Evolutionary conservation across 352 stramenopile genomes (phyloP).

Genomic region (Pythium aphanidermatum): DNA sequence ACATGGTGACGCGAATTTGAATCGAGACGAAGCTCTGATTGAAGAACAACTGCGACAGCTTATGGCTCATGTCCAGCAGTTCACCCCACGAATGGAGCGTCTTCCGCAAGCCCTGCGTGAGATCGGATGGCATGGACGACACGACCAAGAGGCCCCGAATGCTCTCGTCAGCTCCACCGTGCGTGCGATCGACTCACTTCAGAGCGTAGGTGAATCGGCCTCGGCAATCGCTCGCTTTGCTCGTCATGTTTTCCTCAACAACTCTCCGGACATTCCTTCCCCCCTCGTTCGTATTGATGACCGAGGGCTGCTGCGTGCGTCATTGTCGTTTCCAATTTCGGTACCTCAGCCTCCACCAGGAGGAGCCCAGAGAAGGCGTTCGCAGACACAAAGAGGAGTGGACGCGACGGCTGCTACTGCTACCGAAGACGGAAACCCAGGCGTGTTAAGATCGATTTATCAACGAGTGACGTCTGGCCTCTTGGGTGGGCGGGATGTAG

Average conservation of each 20-base stretch:
- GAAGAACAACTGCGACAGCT: constrained; percentile 9
- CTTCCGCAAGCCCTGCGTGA: constrained; percentile 13
- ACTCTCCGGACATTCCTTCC: constrained; percentile 15
- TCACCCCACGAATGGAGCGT: constrained; percentile 14
- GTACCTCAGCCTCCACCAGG: constrained; percentile 2
- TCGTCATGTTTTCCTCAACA: constrained; percentile 20
- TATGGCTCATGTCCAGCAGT: constrained; percentile 7
- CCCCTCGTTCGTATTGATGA: constrained; percentile 17
- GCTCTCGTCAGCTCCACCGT: constrained; percentile 18
- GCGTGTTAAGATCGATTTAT: constrained; percentile 18
- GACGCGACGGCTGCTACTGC: not conserved
- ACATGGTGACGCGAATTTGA: not conserved
- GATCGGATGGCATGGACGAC: constrained; percentile 14
- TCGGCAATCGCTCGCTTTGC: constrained; percentile 17
- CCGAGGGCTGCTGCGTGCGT: constrained; percentile 13
- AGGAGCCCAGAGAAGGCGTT: constrained; percentile 7
- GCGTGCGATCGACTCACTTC: constrained; percentile 18
- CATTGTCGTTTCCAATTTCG: constrained; percentile 18
- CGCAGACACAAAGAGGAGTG: constrained; percentile 1
- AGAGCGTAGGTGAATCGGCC: constrained; percentile 17
- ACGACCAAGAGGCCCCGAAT: constrained; percentile 15
- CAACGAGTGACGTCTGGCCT: constrained; percentile 18
- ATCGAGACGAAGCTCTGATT: constrained; percentile 12
- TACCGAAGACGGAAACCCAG: not conserved
- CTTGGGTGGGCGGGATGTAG: constrained; percentile 9